A percentile compares a stretch with the other conserved stretches of the same genome.
Evolutionary conservation across 371 early-diverging fungal genomes (phyloP).

Genomic region (Mortierella sp.): DNA sequence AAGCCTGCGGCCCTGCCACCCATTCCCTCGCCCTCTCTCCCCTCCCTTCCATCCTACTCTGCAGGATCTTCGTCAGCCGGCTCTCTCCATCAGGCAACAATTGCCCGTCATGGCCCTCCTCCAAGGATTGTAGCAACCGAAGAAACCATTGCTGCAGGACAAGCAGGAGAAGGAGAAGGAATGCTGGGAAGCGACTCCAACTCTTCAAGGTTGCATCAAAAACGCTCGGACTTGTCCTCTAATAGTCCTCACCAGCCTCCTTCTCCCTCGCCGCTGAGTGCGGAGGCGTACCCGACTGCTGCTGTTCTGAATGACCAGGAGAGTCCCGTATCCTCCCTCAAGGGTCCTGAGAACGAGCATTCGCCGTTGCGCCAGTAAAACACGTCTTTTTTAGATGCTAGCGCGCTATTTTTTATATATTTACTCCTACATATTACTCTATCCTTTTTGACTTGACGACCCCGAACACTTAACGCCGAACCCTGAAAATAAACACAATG

Average conservation of each 20-base stretch:
- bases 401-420: not conserved
- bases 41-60: constrained; percentile 25
- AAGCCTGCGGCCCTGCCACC: constrained; percentile 37
- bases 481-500: not conserved
- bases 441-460: not conserved
- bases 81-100: constrained; percentile 18
- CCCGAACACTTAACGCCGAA: not conserved
- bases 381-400: no score
- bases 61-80: constrained; percentile 2
- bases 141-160: not conserved
- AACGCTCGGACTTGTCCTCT: not conserved
- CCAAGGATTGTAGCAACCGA: constrained; percentile 2
- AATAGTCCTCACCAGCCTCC: not conserved
- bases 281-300: not conserved
- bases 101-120: not conserved
- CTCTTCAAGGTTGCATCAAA: not conserved
- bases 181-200: not conserved
- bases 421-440: not conserved
- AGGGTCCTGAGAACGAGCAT: no score
- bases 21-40: constrained; percentile 42
- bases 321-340: no score
- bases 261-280: constrained; percentile 2
- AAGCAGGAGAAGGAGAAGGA: not conserved
- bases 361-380: no score
- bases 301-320: not conserved